Percentiles rank a stretch among this genome's conserved stretches.
phyloP scores from a whole-genome alignment of 306 rosid species.

The Vigna trinervia region DNA sequence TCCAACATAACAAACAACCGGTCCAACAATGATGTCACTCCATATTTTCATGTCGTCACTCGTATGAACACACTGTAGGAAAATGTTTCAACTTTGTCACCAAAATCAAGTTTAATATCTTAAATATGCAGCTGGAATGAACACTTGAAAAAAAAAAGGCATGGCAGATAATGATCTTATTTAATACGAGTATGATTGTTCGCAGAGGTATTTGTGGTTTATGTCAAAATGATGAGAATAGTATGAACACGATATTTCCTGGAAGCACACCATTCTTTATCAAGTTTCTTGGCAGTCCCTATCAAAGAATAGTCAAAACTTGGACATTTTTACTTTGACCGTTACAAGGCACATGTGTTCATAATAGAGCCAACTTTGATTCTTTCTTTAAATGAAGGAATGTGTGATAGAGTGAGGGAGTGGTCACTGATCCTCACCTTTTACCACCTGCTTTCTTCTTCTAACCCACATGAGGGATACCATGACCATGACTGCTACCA shows the following conservation, averaged over 20 bases:
- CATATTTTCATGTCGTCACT: conserved; percentile 33
- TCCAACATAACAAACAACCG: conserved; percentile 37
- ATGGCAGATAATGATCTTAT: no score
- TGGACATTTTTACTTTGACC: conserved; percentile 60
- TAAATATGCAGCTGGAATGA: no score
- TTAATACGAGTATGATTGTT: no score
- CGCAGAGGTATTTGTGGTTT: no score
- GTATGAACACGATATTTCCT: conserved; percentile 54
- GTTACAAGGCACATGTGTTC: conserved; percentile 28
- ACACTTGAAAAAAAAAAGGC: no score
- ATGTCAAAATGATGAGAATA: neutral
- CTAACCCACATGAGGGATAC: conserved; percentile 23
- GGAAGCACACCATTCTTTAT: conserved; percentile 55
- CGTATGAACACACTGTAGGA: conserved; percentile 21
- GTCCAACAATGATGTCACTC: conserved; percentile 34
- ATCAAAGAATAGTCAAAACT: conserved; percentile 54
- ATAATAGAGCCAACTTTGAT: conserved; percentile 29
- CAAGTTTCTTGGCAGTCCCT: conserved; percentile 40
- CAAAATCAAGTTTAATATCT: no score
- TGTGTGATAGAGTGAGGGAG: conserved; percentile 9
- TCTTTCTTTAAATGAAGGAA: conserved; percentile 28
- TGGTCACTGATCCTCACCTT: conserved; percentile 27
- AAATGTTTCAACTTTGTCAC: neutral
- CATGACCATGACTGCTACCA: conserved; percentile 40
- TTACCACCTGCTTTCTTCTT: conserved; percentile 14